Base-by-base conservation (phyloP, 2,329 filamentous ascomycete species). In the Colletotrichum gloeosporioides region DNA sequence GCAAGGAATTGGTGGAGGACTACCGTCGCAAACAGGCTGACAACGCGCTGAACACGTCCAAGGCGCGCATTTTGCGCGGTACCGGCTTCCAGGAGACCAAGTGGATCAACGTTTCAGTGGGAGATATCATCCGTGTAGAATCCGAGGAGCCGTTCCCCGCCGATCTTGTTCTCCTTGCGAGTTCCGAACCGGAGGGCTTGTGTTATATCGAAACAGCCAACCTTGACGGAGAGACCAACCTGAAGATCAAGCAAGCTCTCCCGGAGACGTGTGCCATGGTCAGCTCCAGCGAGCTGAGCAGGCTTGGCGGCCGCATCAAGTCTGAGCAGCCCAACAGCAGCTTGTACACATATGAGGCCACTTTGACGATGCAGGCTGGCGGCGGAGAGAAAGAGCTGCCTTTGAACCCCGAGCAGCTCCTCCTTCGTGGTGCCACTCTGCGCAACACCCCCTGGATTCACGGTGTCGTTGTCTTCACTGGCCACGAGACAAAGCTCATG, bases 171-270 rank as follows among this genome's bases (percentile, higher is more conserved):
- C 89, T 99, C 31, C 88, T 99, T 73, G 96, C 97, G 10, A 98
- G 95, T 82, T 99, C 97, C 8, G 98, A 99, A 84, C 98, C 97
- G 2, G 97, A 99, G 87, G 97, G 97, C 80, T 88, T 99, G 73
- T 99, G 97, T 86, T 99, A 99, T 84, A 99, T 99, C 82, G 97
- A 99, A 87, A 99, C 97, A 3, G 96, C 97, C 29, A 99, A 99
- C 83, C 89, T 99, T 75, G 97, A 99, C 81, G 97, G 97, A 80
- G 97, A 99, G 86, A 99, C 97, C 25, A 99, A 99, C 83, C 88
- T 99, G 80, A 99, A 99, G 87, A 98, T 99, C 87, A 99, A 99
- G 87, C 97, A 99, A 87, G 96, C 93, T 3, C 93, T 98, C 70
- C 96, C 97, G 1, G 97, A 99, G 87, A 99, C 97, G 0, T 93